Evolutionary conservation across 148 eudicot genomes (phyloP).

Genomic region (Rhododendron molle): DNA sequence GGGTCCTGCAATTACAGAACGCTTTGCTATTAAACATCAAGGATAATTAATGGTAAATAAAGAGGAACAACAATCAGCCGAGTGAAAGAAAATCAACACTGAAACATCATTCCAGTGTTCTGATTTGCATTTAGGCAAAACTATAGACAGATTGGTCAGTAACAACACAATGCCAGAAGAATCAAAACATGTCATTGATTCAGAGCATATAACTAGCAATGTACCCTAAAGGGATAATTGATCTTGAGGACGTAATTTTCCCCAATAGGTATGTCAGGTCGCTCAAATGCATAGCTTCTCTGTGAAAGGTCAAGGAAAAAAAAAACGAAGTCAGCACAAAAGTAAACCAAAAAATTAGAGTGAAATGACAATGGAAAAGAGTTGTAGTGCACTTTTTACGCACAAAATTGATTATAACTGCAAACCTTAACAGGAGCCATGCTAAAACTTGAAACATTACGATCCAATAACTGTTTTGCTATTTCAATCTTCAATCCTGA

Average conservation of each 20-base stretch:
- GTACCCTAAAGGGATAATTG: conserved; percentile 87
- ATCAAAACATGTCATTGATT: not conserved
- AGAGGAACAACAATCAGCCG: not conserved
- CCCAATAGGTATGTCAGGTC: conserved; percentile 70
- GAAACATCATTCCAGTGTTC: not conserved
- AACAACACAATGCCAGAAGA: not conserved
- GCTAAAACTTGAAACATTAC: conserved; percentile 73
- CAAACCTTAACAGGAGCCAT: conserved; percentile 97
- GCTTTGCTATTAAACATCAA: not conserved
- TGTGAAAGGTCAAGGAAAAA: conserved; percentile 20
- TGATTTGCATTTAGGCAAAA: not conserved
- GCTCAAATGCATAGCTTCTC: conserved; percentile 97
- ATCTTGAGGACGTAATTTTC: conserved; percentile 79
- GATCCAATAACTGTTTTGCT: conserved; percentile 48
- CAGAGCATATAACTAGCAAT: not conserved
- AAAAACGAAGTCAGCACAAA: conserved; percentile 1
- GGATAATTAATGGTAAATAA: not conserved
- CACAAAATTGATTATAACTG: not conserved
- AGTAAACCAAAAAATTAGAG: not conserved
- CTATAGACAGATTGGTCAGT: not conserved
- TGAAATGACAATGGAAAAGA: not conserved
- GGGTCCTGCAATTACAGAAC: conserved; percentile 51
- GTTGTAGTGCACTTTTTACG: not conserved
- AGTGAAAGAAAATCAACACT: not conserved
- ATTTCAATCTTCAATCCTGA: conserved; percentile 75